These are phyloP conservation scores for Ceratobasidium sp. DNA, from an alignment of 1,284 basidiomycete species.

Conservation along the genomic window DNA sequence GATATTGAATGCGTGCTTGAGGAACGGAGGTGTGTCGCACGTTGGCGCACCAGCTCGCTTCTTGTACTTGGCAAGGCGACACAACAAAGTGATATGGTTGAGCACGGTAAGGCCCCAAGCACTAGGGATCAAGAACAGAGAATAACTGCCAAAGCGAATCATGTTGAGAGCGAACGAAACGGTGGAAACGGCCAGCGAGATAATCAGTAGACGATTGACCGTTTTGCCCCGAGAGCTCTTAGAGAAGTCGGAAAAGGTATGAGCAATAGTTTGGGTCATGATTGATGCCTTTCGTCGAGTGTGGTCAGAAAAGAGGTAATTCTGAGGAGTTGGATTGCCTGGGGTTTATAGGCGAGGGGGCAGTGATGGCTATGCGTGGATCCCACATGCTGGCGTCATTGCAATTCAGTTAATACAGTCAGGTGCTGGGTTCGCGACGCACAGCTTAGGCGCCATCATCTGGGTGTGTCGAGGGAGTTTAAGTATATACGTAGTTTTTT, in stretches of 20 bases:
- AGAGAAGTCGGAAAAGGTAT: background rate
- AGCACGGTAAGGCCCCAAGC: background rate
- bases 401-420: background rate
- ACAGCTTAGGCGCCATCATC: background rate
- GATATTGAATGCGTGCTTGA: conserved; percentile 9
- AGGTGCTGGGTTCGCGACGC: background rate
- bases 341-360: background rate
- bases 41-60: background rate
- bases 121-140: conserved; percentile 4
- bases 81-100: conserved; percentile 9
- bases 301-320: background rate
- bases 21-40: background rate
- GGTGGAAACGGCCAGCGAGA: background rate
- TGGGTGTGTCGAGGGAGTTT: background rate
- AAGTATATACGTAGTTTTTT: too few relatives aligned
- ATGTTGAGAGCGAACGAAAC: conserved; percentile 20
- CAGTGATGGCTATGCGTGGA: background rate
- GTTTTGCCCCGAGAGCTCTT: background rate
- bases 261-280: background rate
- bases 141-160: background rate
- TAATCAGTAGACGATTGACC: background rate
- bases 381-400: background rate
- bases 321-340: background rate
- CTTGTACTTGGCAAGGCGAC: conserved; percentile 13
- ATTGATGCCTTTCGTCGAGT: background rate